A percentile compares a stretch with the other conserved stretches of the same genome.
These are phyloP conservation scores for Stemphylium vesicarium DNA, from an alignment of 2,329 filamentous ascomycete species.

Conservation along the genomic window DNA sequence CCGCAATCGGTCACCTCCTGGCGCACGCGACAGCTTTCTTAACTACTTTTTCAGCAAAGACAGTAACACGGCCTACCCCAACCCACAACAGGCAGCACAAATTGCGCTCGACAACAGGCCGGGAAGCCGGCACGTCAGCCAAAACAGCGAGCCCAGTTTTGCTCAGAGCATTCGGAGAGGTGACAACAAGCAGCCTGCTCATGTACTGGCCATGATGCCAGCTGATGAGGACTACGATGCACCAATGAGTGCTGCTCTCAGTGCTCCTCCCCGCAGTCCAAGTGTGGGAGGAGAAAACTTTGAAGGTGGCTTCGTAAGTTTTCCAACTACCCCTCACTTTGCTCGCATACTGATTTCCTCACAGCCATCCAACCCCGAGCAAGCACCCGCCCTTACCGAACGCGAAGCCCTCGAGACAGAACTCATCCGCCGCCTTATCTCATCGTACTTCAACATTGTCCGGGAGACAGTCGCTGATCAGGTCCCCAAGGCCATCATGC, in stretches of 20 bases:
- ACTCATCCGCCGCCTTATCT: constrained; percentile 93
- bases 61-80: constrained; percentile 59
- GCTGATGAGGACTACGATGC: constrained; percentile 54
- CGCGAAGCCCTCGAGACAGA: constrained; percentile 97
- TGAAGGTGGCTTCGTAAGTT: constrained; percentile 67
- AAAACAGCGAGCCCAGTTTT: constrained; percentile 80
- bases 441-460: constrained; percentile 98
- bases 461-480: constrained; percentile 98
- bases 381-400: constrained; percentile 89
- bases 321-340: neutral
- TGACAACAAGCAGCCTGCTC: constrained; percentile 62
- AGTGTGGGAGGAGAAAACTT: constrained; percentile 28
- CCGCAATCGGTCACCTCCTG: constrained; percentile 66
- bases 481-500: constrained; percentile 98
- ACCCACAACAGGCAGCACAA: constrained; percentile 52
- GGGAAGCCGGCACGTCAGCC: constrained; percentile 73
- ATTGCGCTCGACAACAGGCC: constrained; percentile 46
- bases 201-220: constrained; percentile 50
- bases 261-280: constrained; percentile 12
- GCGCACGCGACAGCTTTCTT: constrained; percentile 84
- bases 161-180: constrained; percentile 78
- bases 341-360: constrained; percentile 24
- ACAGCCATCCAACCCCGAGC: constrained; percentile 53
- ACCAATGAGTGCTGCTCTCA: constrained; percentile 39
- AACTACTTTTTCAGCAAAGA: constrained; percentile 99